Evolutionary conservation across 306 rosid species (phyloP).

Genomic region (Inga leiocalycina): DNA sequence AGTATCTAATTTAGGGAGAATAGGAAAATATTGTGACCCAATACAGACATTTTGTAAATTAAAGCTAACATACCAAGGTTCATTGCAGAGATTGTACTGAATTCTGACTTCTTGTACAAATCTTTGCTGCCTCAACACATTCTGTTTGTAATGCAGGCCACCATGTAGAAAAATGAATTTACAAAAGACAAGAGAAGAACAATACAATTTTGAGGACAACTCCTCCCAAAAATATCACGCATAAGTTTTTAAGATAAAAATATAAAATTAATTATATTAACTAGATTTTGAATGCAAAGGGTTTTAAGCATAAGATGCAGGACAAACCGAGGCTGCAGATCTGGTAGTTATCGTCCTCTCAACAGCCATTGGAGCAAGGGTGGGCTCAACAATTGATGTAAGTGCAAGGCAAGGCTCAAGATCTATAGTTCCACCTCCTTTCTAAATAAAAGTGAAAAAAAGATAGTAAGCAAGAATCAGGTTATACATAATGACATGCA

Average conservation of each 20-base stretch:
- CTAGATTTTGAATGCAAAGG: slow-evolving; percentile 16
- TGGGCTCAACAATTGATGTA: slow-evolving; percentile 90
- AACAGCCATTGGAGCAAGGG: slow-evolving; percentile 96
- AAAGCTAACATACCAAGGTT: slow-evolving; percentile 74
- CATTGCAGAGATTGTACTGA: slow-evolving; percentile 99
- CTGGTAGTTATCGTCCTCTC: slow-evolving; percentile 97
- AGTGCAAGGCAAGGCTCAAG: slow-evolving; percentile 98
- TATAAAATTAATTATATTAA: neutral
- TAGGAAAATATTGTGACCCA: slow-evolving; percentile 17
- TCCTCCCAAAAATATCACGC: neutral
- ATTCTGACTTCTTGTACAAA: slow-evolving; percentile 96
- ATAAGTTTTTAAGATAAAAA: neutral
- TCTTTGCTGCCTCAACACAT: slow-evolving; percentile 92
- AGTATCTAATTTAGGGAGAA: neutral
- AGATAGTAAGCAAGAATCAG: slow-evolving; percentile 3
- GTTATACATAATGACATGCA: neutral
- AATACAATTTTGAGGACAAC: neutral
- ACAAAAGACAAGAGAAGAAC: neutral
- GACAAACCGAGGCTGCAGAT: slow-evolving; percentile 92
- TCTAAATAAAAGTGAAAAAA: slow-evolving; percentile 52
- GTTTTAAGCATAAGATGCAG: slow-evolving; percentile 34
- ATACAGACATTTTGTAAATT: neutral
- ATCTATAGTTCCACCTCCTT: slow-evolving; percentile 93
- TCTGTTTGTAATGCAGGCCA: slow-evolving; percentile 57
- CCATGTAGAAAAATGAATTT: slow-evolving; percentile 5